A percentile compares a stretch with the other conserved stretches of the same genome.
Conservation (phyloP, 2,329 filamentous ascomycete genomes). For the Hysterium pulicare region DNA sequence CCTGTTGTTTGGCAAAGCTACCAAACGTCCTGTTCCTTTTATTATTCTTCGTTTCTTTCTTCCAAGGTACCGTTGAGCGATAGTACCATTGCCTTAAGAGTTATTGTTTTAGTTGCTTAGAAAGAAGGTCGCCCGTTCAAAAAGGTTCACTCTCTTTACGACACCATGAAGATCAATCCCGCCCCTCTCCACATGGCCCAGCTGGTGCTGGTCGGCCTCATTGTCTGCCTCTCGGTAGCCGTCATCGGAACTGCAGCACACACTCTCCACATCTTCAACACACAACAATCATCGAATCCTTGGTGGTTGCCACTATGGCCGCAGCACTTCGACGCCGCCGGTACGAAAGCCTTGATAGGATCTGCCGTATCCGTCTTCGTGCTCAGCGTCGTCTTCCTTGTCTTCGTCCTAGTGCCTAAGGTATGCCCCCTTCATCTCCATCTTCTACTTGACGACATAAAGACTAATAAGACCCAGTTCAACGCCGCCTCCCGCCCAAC, state of each 20-base stretch:
- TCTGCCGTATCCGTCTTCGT: constrained; percentile 37
- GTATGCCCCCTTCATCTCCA: constrained; percentile 15
- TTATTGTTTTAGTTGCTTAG: too few relatives aligned
- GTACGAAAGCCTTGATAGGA: constrained; percentile 42
- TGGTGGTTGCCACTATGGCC: constrained; percentile 50
- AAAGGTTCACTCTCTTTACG: not conserved
- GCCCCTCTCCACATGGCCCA: constrained; percentile 35
- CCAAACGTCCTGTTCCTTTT: constrained; percentile 3
- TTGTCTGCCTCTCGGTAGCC: constrained; percentile 38
- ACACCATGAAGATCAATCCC: constrained; percentile 37
- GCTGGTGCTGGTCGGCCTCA: constrained; percentile 31
- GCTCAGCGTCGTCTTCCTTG: constrained; percentile 36
- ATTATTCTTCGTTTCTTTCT: not conserved
- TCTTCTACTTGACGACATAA: not conserved
- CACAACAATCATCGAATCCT: constrained; percentile 40
- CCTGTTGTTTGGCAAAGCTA: constrained; percentile 6
- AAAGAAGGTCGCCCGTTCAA: too few relatives aligned
- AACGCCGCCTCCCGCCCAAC: constrained; percentile 32
- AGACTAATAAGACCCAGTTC: constrained; percentile 23
- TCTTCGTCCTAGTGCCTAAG: constrained; percentile 31
- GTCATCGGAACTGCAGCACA: constrained; percentile 44
- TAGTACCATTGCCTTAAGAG: too few relatives aligned
- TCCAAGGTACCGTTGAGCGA: constrained; percentile 2
- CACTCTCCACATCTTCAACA: constrained; percentile 42
- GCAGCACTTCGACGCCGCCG: constrained; percentile 45